Conservation (phyloP, 2,329 filamentous ascomycete species). For the Emericellopsis atlantica region DNA sequence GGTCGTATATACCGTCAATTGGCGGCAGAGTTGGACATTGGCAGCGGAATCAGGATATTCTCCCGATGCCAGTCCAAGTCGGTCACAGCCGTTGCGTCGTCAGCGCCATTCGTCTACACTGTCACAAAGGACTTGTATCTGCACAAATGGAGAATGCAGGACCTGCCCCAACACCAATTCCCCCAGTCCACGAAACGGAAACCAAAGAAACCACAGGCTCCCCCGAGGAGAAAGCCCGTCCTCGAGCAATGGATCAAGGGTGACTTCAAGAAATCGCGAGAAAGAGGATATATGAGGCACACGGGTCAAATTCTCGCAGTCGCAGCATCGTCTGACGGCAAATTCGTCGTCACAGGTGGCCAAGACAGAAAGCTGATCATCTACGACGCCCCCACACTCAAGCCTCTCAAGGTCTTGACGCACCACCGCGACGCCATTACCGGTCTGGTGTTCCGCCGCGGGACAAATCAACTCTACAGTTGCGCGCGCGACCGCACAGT, state of each 20-base stretch:
- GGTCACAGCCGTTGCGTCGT: slow-evolving; percentile 69
- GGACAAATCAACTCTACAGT: slow-evolving; percentile 86
- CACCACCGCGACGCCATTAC: slow-evolving; percentile 86
- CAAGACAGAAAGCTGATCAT: slow-evolving; percentile 75
- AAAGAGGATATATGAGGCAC: slow-evolving; percentile 63
- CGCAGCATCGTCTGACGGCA: slow-evolving; percentile 78
- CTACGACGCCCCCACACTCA: slow-evolving; percentile 72
- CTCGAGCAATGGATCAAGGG: slow-evolving; percentile 52
- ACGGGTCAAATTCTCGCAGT: slow-evolving; percentile 69
- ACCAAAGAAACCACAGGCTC: slow-evolving; percentile 43
- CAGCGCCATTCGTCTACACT: slow-evolving; percentile 74
- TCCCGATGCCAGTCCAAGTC: slow-evolving; percentile 69
- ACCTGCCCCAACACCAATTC: slow-evolving; percentile 47
- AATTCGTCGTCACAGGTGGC: slow-evolving; percentile 83
- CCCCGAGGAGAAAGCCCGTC: slow-evolving; percentile 48
- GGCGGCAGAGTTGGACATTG: slow-evolving; percentile 59
- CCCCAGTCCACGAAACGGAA: slow-evolving; percentile 45
- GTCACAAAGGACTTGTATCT: slow-evolving; percentile 74
- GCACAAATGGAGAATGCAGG: slow-evolving; percentile 80
- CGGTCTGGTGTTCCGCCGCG: slow-evolving; percentile 71
- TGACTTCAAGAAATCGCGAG: slow-evolving; percentile 43
- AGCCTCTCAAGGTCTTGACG: slow-evolving; percentile 71
- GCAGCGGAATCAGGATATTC: slow-evolving; percentile 51
- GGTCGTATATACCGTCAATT: slow-evolving; percentile 78
- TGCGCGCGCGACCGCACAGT: slow-evolving; percentile 84